Percentiles rank a stretch among this genome's conserved stretches.
Evolutionary conservation across 2,329 filamentous ascomycete genomes (phyloP).

Genomic region (Pestalotiopsis sp.): DNA sequence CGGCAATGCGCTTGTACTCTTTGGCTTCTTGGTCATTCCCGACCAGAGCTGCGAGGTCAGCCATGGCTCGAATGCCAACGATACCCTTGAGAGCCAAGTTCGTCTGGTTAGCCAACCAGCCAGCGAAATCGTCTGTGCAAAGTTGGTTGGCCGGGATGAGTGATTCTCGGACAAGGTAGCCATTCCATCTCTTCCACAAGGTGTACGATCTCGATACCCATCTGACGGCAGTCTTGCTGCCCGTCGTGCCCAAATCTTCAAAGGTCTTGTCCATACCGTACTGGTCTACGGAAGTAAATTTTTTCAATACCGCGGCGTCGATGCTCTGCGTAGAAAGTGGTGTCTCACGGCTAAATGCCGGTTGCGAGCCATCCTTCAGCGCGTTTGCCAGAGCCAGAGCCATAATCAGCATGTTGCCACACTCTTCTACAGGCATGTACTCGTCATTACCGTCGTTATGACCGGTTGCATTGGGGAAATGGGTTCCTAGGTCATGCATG

Average conservation of each 20-base stretch:
- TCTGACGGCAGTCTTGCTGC: constrained; percentile 38
- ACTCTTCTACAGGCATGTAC: constrained; percentile 77
- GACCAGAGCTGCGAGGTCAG: constrained; percentile 63
- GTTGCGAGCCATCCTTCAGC: constrained; percentile 61
- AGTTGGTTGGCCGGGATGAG: constrained; percentile 72
- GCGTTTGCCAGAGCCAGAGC: constrained; percentile 77
- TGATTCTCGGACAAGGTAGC: constrained; percentile 70
- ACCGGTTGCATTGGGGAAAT: constrained; percentile 77
- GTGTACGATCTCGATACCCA: constrained; percentile 58
- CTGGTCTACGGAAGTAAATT: constrained; percentile 21
- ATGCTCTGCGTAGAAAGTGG: constrained; percentile 19
- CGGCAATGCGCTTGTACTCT: constrained; percentile 64
- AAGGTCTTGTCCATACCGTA: constrained; percentile 62
- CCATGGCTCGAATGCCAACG: constrained; percentile 78
- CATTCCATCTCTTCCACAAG: constrained; percentile 77
- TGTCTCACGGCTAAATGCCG: constrained; percentile 56
- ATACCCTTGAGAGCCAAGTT: constrained; percentile 79
- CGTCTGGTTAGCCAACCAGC: constrained; percentile 73
- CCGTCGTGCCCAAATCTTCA: constrained; percentile 50
- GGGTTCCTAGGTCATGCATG: constrained; percentile 74
- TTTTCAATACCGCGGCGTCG: constrained; percentile 15
- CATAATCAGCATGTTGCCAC: constrained; percentile 78
- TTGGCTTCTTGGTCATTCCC: constrained; percentile 60
- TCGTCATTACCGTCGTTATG: constrained; percentile 70
- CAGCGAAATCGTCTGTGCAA: constrained; percentile 78